Percentiles rank a stretch among this genome's conserved stretches.
phyloP scores from a whole-genome alignment of 495 filamentous ascomycete genomes.

The Aspergillus cristatus region DNA sequence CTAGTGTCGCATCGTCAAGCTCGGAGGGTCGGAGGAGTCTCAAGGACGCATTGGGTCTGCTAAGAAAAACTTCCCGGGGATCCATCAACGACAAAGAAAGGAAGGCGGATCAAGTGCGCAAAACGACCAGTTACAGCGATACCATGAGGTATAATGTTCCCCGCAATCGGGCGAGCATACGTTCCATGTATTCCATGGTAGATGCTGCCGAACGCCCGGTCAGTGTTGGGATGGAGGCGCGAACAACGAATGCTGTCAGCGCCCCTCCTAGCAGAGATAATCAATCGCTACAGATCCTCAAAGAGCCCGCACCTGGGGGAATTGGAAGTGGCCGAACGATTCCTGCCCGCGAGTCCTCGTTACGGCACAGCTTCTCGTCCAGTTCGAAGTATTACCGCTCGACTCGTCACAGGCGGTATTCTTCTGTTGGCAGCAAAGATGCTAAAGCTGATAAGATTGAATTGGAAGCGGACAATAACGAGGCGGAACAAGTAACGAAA shows the following conservation, averaged over 20 bases:
- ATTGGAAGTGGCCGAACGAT: slow-evolving; percentile 46
- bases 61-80: slow-evolving; percentile 32
- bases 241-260: slow-evolving; percentile 10
- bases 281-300: slow-evolving; percentile 17
- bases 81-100: slow-evolving; percentile 27
- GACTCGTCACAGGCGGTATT: slow-evolving; percentile 30
- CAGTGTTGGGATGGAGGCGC: slow-evolving; percentile 12
- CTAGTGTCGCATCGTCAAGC: slow-evolving; percentile 33
- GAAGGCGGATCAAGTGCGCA: slow-evolving; percentile 24
- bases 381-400: slow-evolving; percentile 27
- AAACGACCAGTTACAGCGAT: slow-evolving; percentile 31
- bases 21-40: slow-evolving; percentile 31
- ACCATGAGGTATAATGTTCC: slow-evolving; percentile 25
- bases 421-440: slow-evolving; percentile 32
- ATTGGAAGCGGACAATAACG: slow-evolving; percentile 23
- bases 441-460: slow-evolving; percentile 22
- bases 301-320: slow-evolving; percentile 24
- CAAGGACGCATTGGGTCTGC: slow-evolving; percentile 22
- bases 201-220: slow-evolving; percentile 29
- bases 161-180: slow-evolving; percentile 32
- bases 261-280: slow-evolving; percentile 21
- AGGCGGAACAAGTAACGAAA: slow-evolving; percentile 37
- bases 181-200: slow-evolving; percentile 37
- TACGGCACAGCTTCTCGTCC: slow-evolving; percentile 45
- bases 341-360: slow-evolving; percentile 58